A percentile compares a stretch with the other conserved stretches of the same genome.
Evolutionary conservation across 2,329 filamentous ascomycete species (phyloP).

Genomic region (Elsinoe perseae): DNA sequence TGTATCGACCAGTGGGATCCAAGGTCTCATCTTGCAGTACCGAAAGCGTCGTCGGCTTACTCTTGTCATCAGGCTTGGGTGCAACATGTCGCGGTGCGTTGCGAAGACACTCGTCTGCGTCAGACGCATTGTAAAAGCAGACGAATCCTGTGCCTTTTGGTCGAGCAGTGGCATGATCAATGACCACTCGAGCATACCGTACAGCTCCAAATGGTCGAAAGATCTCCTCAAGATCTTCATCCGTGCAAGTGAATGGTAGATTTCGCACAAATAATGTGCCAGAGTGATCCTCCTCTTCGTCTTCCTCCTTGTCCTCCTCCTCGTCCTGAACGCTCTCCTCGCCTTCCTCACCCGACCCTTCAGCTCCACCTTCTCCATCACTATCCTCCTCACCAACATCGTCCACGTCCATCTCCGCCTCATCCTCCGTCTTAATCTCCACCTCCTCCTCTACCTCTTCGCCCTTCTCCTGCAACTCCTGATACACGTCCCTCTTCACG

Average conservation of each 20-base stretch:
- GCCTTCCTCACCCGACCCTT: slow-evolving; percentile 36
- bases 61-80: slow-evolving; percentile 24
- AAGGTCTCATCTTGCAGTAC: slow-evolving; percentile 78
- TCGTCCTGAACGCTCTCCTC: slow-evolving; percentile 38
- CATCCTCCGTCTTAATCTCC: slow-evolving; percentile 21
- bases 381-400: slow-evolving; percentile 38
- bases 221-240: slow-evolving; percentile 74
- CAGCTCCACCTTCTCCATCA: slow-evolving; percentile 35
- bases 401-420: slow-evolving; percentile 31
- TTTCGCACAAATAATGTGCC: slow-evolving; percentile 89
- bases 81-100: slow-evolving; percentile 55
- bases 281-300: slow-evolving; percentile 52
- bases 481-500: slow-evolving; percentile 83
- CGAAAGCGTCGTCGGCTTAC: slow-evolving; percentile 56
- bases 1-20: slow-evolving; percentile 79
- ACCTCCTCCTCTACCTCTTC: slow-evolving; percentile 33
- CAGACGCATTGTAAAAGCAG: slow-evolving; percentile 72
- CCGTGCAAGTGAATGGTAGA: slow-evolving; percentile 78
- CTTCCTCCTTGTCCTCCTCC: slow-evolving; percentile 35
- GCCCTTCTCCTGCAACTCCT: slow-evolving; percentile 42
- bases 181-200: slow-evolving; percentile 83
- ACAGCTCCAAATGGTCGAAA: slow-evolving; percentile 84
- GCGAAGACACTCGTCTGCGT: slow-evolving; percentile 69
- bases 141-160: slow-evolving; percentile 92
- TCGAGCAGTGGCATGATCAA: slow-evolving; percentile 75